Percentiles rank a stretch among this genome's conserved stretches.
Conservation (phyloP, 768 basidiomycete genomes). For the Lentinula boryana region DNA sequence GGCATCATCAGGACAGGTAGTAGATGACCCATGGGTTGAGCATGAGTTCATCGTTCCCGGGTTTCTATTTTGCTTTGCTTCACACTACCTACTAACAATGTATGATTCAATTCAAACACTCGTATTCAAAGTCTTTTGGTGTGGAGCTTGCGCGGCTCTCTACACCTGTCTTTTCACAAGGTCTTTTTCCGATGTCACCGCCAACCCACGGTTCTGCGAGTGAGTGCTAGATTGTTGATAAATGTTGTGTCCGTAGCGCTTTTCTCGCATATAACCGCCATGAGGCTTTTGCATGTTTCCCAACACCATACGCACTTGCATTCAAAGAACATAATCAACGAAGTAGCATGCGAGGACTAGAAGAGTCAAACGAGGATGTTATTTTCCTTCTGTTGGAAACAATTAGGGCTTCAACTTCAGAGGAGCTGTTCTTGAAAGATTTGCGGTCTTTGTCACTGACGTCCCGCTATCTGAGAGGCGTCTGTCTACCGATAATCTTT, state of each 20-base stretch:
- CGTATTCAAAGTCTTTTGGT: background rate
- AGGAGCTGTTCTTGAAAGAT: conserved; percentile 1
- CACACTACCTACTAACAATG: background rate
- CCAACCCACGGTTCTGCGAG: background rate
- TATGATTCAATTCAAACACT: conserved; percentile 3
- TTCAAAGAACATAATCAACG: background rate
- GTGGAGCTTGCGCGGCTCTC: background rate
- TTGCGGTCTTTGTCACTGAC: conserved; percentile 4
- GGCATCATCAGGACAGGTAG: conserved; percentile 88
- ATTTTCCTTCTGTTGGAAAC: conserved; percentile 1
- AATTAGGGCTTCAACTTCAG: conserved; percentile 2
- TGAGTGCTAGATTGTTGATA: background rate
- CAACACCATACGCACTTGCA: background rate
- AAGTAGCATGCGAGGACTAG: background rate
- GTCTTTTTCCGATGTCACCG: background rate
- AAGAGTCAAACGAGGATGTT: conserved; percentile 1
- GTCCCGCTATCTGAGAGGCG: conserved; percentile 1
- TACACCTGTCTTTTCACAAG: background rate
- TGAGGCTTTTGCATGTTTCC: conserved; percentile 1
- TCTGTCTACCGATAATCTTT: conserved; percentile 4
- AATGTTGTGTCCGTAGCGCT: background rate
- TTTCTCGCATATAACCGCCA: background rate
- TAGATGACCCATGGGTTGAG: conserved; percentile 1
- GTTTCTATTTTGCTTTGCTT: background rate
- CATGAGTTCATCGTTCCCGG: background rate